A percentile compares a stretch with the other conserved stretches of the same genome.
phyloP scores from a whole-genome alignment of 306 rosid genomes.

The Rosa persica region DNA sequence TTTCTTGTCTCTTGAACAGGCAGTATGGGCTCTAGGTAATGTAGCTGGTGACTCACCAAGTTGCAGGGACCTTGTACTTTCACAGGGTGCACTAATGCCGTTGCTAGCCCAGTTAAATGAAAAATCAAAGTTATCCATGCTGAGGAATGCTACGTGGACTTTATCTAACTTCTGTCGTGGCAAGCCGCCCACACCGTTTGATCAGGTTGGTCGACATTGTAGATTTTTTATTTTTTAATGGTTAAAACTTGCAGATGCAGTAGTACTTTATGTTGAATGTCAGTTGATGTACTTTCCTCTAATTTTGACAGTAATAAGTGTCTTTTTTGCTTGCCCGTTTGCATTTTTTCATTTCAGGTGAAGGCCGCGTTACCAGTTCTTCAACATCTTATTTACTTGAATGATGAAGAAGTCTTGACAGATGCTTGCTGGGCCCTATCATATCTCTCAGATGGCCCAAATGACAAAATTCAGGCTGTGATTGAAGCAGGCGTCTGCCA shows the following conservation, averaged over 20 bases:
- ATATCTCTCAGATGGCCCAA: constrained; percentile 61
- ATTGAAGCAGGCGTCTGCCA: constrained; percentile 60
- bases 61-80: constrained; percentile 62
- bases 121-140: constrained; percentile 55
- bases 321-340: background rate
- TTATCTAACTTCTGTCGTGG: constrained; percentile 65
- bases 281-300: background rate
- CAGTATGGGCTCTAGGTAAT: constrained; percentile 64
- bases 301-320: background rate
- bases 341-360: constrained; percentile 47
- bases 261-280: background rate
- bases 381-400: constrained; percentile 42
- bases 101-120: constrained; percentile 50
- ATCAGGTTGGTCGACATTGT: constrained; percentile 39
- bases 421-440: constrained; percentile 73
- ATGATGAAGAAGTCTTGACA: constrained; percentile 60
- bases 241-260: background rate
- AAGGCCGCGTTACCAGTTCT: constrained; percentile 60
- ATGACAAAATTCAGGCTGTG: constrained; percentile 60
- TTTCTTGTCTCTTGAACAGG: constrained; percentile 35
- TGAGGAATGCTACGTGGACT: constrained; percentile 66
- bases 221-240: background rate
- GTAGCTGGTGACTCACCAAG: constrained; percentile 69
- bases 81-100: constrained; percentile 55
- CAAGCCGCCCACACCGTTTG: constrained; percentile 59